Evolutionary conservation across 257 asterid genomes (phyloP).

Genomic region (Petunia secreta): DNA sequence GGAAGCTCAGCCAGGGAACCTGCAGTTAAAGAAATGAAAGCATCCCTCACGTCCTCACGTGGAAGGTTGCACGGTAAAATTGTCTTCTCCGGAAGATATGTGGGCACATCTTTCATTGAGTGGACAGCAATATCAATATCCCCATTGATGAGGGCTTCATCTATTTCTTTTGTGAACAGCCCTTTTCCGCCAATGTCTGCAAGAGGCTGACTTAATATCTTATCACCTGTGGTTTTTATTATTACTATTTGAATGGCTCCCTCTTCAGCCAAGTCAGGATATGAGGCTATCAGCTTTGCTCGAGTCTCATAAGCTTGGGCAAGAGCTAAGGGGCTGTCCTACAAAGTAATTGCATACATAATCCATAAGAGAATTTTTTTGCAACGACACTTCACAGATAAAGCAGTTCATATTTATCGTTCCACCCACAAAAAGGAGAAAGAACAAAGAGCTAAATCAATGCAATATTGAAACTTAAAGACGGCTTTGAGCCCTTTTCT

Average conservation of each 20-base stretch:
- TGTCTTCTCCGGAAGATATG: conserved; percentile 83
- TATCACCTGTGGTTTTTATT: conserved; percentile 94
- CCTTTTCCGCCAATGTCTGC: conserved; percentile 99
- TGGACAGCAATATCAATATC: conserved; percentile 97
- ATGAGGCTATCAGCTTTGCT: conserved; percentile 65
- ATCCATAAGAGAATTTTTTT: conserved; percentile 26
- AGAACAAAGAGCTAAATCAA: not conserved
- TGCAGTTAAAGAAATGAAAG: conserved; percentile 81
- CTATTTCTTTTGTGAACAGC: conserved; percentile 92
- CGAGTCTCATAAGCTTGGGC: conserved; percentile 98
- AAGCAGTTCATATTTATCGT: not conserved
- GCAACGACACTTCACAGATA: not conserved
- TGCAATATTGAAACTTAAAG: not conserved
- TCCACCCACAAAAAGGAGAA: not conserved
- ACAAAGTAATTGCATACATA: conserved; percentile 37
- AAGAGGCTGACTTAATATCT: conserved; percentile 84
- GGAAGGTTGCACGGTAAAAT: conserved; percentile 94
- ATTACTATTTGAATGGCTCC: conserved; percentile 86
- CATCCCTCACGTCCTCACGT: conserved; percentile 96
- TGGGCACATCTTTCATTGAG: conserved; percentile 98
- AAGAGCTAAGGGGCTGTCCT: conserved; percentile 94
- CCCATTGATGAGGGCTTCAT: conserved; percentile 84
- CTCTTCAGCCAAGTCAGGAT: conserved; percentile 88
- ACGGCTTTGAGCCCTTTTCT: not conserved
- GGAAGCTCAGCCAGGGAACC: conserved; percentile 86